phyloP scores from a whole-genome alignment of 306 rosid genomes.

The Malus sieversii region DNA sequence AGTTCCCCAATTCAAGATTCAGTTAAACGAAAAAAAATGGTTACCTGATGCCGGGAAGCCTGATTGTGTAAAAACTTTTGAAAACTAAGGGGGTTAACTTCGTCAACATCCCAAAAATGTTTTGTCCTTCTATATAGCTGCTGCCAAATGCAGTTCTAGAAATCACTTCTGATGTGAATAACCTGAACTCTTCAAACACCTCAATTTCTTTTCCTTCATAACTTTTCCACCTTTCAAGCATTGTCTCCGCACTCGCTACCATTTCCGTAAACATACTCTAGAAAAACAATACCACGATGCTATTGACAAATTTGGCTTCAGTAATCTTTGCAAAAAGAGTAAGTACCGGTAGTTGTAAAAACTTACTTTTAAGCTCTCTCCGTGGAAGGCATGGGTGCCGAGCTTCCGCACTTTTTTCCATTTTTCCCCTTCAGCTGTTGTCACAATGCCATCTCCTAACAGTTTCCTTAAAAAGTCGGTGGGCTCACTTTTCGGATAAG shows the following conservation, averaged over 20 bases:
- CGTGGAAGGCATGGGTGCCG: slow-evolving; percentile 11
- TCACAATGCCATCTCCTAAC: slow-evolving; percentile 25
- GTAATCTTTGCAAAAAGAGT: background rate
- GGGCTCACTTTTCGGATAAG: slow-evolving; percentile 1
- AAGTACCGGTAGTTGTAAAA: background rate
- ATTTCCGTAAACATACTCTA: slow-evolving; percentile 20
- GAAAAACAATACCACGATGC: background rate
- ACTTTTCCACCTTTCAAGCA: slow-evolving; percentile 16
- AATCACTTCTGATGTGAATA: slow-evolving; percentile 25
- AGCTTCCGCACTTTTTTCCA: slow-evolving; percentile 24
- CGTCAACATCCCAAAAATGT: slow-evolving; percentile 16
- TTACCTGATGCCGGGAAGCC: slow-evolving; percentile 19
- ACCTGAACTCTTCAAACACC: slow-evolving; percentile 16
- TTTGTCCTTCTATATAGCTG: slow-evolving; percentile 21
- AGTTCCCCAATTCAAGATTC: background rate
- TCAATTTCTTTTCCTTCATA: slow-evolving; percentile 23
- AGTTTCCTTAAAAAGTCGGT: background rate
- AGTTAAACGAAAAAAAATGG: background rate
- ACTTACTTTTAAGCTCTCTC: slow-evolving; percentile 21
- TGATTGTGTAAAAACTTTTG: background rate
- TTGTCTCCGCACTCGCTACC: slow-evolving; percentile 9
- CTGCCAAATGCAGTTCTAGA: slow-evolving; percentile 24
- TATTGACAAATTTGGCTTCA: background rate
- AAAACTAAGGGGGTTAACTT: background rate
- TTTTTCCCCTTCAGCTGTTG: slow-evolving; percentile 8